A percentile compares a stretch with the other conserved stretches of the same genome.
Evolutionary conservation across 2,329 filamentous ascomycete genomes (phyloP).

Genomic region (Cercospora nicotianae): DNA sequence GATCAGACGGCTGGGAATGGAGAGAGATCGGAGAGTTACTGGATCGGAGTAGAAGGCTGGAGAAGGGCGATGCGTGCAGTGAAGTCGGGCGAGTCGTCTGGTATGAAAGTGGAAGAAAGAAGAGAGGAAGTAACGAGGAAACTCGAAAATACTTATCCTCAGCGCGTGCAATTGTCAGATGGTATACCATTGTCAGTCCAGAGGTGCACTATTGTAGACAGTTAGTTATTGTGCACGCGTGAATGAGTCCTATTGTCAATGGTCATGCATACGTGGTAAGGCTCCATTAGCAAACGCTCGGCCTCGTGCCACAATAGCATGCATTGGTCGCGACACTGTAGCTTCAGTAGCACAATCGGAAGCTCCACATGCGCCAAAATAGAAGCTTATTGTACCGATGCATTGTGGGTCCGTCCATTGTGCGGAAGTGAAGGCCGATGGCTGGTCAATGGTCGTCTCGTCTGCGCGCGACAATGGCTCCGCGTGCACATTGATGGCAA

Average conservation of each 20-base stretch:
- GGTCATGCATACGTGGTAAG: conserved; percentile 12
- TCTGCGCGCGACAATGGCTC: neutral
- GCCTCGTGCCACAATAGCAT: neutral
- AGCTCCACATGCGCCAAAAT: neutral
- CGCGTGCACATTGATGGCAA: neutral
- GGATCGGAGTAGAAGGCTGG: neutral
- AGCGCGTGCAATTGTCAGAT: conserved; percentile 14
- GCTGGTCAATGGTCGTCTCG: neutral
- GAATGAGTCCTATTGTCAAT: conserved; percentile 16
- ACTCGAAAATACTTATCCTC: conserved; percentile 6
- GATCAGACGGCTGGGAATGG: neutral
- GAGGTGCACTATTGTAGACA: conserved; percentile 5
- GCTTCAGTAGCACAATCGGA: neutral
- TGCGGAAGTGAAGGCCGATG: neutral
- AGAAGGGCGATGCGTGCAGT: neutral
- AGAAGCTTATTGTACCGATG: neutral
- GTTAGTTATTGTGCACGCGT: conserved; percentile 9
- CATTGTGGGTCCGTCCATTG: neutral
- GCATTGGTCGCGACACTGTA: neutral
- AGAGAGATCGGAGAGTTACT: neutral
- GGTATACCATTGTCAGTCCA: conserved; percentile 14
- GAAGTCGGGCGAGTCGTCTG: conserved; percentile 5
- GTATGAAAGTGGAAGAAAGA: neutral
- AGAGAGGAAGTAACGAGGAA: conserved; percentile 8
- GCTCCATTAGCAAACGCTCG: neutral